A percentile compares a stretch with the other conserved stretches of the same genome.
These are phyloP conservation scores for Calonectria crousiana DNA, from an alignment of 2,329 filamentous ascomycete genomes.

Conservation along the genomic window DNA sequence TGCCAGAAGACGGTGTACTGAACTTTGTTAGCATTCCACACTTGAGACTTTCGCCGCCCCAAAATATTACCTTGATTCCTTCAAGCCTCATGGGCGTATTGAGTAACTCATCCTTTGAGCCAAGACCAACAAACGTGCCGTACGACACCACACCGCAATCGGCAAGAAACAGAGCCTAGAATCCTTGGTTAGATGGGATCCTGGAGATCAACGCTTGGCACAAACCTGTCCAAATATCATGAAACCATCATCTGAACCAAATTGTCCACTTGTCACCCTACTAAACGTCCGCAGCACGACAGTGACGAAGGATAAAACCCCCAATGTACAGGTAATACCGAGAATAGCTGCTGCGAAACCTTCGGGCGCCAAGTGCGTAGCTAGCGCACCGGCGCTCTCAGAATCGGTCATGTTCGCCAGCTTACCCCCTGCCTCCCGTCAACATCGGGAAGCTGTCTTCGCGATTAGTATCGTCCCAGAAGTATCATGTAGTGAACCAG, in stretches of 20 bases:
- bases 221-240: not conserved
- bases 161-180: not conserved
- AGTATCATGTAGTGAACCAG: not conserved
- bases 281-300: not conserved
- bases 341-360: not conserved
- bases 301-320: not conserved
- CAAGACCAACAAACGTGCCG: not conserved
- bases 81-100: not conserved
- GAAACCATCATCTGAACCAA: not conserved
- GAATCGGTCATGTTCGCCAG: not conserved
- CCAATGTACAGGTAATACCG: not conserved
- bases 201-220: accelerated
- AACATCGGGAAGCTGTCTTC: not conserved
- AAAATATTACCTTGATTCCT: not conserved
- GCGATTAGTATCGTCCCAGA: not conserved
- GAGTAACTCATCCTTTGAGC: not conserved
- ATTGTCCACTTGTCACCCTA: not conserved
- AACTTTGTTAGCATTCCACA: not conserved
- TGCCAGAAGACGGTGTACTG: not conserved
- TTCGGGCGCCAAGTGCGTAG: not conserved
- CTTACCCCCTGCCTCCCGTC: not conserved
- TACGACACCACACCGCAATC: conserved; percentile 1
- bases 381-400: not conserved
- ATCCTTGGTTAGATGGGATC: not conserved
- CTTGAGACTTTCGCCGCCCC: not conserved